Base-by-base conservation (phyloP, 202 grass and related monocot species). In the Schoenoplectus tabernaemontani region DNA sequence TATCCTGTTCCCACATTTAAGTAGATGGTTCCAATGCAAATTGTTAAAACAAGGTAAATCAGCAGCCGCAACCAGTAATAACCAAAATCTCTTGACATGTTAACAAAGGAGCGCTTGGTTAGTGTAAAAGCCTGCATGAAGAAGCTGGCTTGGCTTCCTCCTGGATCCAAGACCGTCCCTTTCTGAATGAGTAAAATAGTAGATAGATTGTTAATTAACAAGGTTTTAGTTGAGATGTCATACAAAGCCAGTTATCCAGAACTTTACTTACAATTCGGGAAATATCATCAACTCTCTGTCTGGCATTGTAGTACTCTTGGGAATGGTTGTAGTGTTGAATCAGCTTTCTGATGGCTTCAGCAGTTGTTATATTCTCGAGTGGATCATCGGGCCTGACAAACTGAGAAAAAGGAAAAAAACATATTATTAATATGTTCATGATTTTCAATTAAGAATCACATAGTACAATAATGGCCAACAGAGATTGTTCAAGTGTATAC, bases 1-100 rank as follows among this genome's bases (percentile, higher is more conserved):
- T 93, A 99, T 76, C 87, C 86, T 20, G 96, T 99, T 76, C 96
- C 96, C 20, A 99, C 88, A 43, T 99, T 87, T 1, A 89, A 82
- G 90, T 99, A 99, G 77, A 99, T 99, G 32, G 92, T 96, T 76
- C 96, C 96, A n/a, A 99, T 96, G 82, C 96, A 99, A 71, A 96
- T 84, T 2, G 96, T 99, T 32, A 99, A 92, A 0, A 99, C 86
- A 82, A 99, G 80, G 54, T 99, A 99, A 63, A 99, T 99, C 16
- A 93, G 47, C 38, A 99, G 88, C 87, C 96, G 87, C 58, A 99
- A 85, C 96, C 96, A 99, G 83, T 99, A 99, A 46, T 99, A 99
- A 59, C 96, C 96, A 26, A 93, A 99, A 82, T 99, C 96, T 56
- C 96, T 56, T 0, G 90, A 99, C 96, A 99, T 99, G 92, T 99